Conservation (phyloP, 352 stramenopile species). For the Globisporangium paddicum region DNA sequence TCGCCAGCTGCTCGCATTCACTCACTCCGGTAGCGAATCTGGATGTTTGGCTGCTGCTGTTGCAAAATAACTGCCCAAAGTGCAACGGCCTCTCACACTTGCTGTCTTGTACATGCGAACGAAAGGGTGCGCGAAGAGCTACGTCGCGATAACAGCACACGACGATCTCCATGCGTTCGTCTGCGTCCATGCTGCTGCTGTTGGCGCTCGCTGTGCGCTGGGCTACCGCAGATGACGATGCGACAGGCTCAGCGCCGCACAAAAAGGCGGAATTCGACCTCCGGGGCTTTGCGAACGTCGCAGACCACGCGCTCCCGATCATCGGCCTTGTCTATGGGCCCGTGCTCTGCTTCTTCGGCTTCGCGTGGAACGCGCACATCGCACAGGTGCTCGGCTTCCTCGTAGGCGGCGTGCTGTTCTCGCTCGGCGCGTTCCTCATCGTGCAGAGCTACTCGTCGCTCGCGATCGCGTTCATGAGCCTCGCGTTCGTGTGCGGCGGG, state of each 20-base stretch:
- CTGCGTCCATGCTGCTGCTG: not conserved
- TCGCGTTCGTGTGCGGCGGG: slow-evolving; percentile 18
- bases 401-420: slow-evolving; percentile 10
- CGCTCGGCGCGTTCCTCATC: slow-evolving; percentile 8
- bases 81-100: too few species aligned
- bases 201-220: not conserved
- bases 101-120: not conserved
- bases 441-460: slow-evolving; percentile 7
- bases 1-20: not conserved
- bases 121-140: not conserved
- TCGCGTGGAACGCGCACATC: slow-evolving; percentile 16
- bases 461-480: slow-evolving; percentile 13
- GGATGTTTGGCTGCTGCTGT: not conserved
- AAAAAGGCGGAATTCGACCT: slow-evolving; percentile 1
- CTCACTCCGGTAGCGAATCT: not conserved
- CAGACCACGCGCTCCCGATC: slow-evolving; percentile 4
- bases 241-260: not conserved
- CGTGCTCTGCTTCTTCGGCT: slow-evolving; percentile 25
- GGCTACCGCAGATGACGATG: not conserved
- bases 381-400: slow-evolving; percentile 18
- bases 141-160: not conserved
- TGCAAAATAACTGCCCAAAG: not conserved
- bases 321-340: slow-evolving; percentile 18
- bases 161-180: not conserved
- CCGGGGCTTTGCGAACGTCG: not conserved